Conservation (phyloP, 106 monocot species). For the Dendrobium huoshanense region DNA sequence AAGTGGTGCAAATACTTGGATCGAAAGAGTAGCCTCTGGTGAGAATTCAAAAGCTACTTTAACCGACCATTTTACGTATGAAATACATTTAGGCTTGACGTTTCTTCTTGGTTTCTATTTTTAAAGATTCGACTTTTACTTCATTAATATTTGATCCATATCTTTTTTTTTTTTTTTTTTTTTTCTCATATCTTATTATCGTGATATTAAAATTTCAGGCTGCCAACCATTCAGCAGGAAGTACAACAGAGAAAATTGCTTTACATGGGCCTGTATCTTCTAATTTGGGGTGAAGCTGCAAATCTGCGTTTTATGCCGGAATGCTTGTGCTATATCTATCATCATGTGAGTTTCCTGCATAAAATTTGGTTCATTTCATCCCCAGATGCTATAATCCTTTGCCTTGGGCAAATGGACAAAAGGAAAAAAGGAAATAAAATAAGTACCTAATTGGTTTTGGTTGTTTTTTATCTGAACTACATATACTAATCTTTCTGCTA, state of each 20-base stretch:
- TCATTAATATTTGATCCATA: background rate
- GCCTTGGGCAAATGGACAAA: background rate
- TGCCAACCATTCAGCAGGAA: slow-evolving; percentile 92
- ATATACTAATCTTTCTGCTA: background rate
- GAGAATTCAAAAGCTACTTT: slow-evolving; percentile 11
- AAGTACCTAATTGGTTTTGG: background rate
- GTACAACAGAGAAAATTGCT: slow-evolving; percentile 89
- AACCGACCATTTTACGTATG: background rate
- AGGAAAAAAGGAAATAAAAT: background rate
- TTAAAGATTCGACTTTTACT: background rate
- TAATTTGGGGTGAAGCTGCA: slow-evolving; percentile 99
- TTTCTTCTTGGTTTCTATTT: background rate
- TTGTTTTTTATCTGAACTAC: background rate
- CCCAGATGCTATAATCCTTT: background rate
- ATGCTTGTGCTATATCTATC: slow-evolving; percentile 97
- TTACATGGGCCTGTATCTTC: slow-evolving; percentile 94
- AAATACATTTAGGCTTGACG: background rate
- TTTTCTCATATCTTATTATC: slow-evolving; percentile 1
- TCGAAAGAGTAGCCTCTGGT: slow-evolving; percentile 92
- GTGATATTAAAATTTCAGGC: slow-evolving; percentile 36
- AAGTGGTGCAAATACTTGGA: slow-evolving; percentile 93
- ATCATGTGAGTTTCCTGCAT: slow-evolving; percentile 55
- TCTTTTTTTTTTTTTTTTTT: too few species aligned
- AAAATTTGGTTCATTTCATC: background rate
- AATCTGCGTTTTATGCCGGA: slow-evolving; percentile 98